Base-by-base conservation (phyloP, 345 rosid genomes). In the Laguncularia racemosa region DNA sequence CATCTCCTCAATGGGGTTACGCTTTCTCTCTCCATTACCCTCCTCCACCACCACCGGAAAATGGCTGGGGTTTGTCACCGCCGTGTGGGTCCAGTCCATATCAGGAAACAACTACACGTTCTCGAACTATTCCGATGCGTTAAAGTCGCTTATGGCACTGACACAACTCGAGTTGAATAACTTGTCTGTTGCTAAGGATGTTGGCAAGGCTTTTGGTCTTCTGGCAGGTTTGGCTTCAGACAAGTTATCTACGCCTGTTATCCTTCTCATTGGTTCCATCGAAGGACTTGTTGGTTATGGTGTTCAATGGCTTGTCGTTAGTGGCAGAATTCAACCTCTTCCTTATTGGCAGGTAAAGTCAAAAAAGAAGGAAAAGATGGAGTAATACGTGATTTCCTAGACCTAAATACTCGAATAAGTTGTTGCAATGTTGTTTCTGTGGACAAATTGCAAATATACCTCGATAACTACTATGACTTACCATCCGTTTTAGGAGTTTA, bases 91-190 rank as follows among this genome's bases (percentile, higher is more conserved):
- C 23, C 96, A 88, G 69, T 28, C 86, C 50, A 75, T 88, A 17
- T 83, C 96, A 12, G 96, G 96, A 59, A 88, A 88, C 74, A 88
- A 88, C 56, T 88, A 88, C 72, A 88, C 93, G 0, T 88, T 88
- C 69, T 81, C 96, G 0, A 85, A 88, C 48, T 88, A 88, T 72
- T 88, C 96, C 0, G 82, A 76, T 12, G 84, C 91, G 46, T 71
- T 87, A 26, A 87, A 87, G 44, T 64, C 82, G 13, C 86, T 88
- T 3, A 88, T 88, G 96, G 79, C 67, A 60, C 75, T 88, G 40
- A 85, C 83, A 49, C 96, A 88, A 20, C 83, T 83, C 50, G 47
- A 88, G 17, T 87, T 88, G 40, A 88, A 88, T 71, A 83, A 73
- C 62, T 56, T 85, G 10, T 88, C 93, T 0, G 96, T 88, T 0